These are phyloP conservation scores for Penicillium angulare DNA, from an alignment of 495 filamentous ascomycete genomes.

Conservation along the genomic window DNA sequence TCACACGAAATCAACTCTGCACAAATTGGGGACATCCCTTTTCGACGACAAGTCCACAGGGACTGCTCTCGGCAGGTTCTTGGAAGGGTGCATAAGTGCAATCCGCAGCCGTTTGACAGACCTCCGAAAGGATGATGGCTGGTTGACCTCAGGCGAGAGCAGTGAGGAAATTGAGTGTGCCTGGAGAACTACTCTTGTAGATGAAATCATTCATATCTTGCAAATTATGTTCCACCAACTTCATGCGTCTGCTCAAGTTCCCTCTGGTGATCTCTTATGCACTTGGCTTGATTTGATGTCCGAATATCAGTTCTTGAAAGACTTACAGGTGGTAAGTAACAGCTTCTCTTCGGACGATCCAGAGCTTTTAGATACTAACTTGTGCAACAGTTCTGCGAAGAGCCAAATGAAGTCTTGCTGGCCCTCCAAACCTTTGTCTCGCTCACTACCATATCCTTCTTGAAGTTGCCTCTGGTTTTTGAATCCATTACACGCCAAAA, in stretches of 20 bases:
- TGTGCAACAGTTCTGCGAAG: slow-evolving; percentile 38
- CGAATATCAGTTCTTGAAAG: slow-evolving; percentile 62
- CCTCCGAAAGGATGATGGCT: slow-evolving; percentile 50
- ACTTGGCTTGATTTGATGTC: slow-evolving; percentile 74
- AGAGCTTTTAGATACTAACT: slow-evolving; percentile 23
- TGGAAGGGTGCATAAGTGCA: slow-evolving; percentile 43
- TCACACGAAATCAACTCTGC: slow-evolving; percentile 22
- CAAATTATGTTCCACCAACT: slow-evolving; percentile 70
- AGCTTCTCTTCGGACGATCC: not conserved
- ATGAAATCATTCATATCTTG: slow-evolving; percentile 70
- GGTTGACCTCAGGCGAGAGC: slow-evolving; percentile 46
- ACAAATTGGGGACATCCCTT: slow-evolving; percentile 29
- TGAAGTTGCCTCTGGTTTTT: slow-evolving; percentile 59
- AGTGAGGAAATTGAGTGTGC: slow-evolving; percentile 54
- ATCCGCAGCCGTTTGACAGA: slow-evolving; percentile 44
- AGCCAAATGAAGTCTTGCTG: slow-evolving; percentile 50
- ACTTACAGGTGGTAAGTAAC: slow-evolving; percentile 53
- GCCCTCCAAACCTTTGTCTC: slow-evolving; percentile 66
- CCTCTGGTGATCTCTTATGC: slow-evolving; percentile 58
- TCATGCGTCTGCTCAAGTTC: slow-evolving; percentile 51
- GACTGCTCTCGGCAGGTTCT: slow-evolving; percentile 23
- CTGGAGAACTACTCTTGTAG: slow-evolving; percentile 62
- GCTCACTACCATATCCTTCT: slow-evolving; percentile 69
- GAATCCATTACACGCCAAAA: slow-evolving; percentile 27
- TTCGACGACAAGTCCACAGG: slow-evolving; percentile 32